These are phyloP conservation scores for Lachancea waltii DNA, from an alignment of 805 yeast genomes.

Conservation along the genomic window DNA sequence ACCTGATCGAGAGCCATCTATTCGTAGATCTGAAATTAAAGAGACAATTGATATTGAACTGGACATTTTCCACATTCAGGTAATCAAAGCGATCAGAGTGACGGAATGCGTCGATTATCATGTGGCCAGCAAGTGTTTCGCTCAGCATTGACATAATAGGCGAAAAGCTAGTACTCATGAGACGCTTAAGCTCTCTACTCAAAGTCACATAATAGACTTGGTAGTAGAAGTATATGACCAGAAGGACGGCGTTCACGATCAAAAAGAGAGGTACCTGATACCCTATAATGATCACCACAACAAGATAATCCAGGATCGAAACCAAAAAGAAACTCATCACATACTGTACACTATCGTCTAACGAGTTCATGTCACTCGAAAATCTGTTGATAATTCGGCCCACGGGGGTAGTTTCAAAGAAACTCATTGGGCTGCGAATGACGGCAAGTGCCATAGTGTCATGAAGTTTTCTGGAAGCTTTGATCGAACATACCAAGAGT, in stretches of 20 bases:
- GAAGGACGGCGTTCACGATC: conserved; percentile 36
- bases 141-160: conserved; percentile 81
- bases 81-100: conserved; percentile 57
- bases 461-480: conserved; percentile 51
- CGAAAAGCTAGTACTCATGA: conserved; percentile 59
- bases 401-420: conserved; percentile 63
- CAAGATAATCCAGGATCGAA: conserved; percentile 38
- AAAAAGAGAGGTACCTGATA: conserved; percentile 49
- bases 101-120: conserved; percentile 72
- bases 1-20: conserved; percentile 60
- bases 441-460: conserved; percentile 50
- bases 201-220: conserved; percentile 64
- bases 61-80: conserved; percentile 46
- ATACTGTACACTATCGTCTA: conserved; percentile 54
- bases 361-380: conserved; percentile 52
- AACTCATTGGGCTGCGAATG: conserved; percentile 54
- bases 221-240: conserved; percentile 60
- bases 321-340: conserved; percentile 44
- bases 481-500: conserved; percentile 48
- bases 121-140: conserved; percentile 71
- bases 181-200: conserved; percentile 72
- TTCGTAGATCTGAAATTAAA: conserved; percentile 49
- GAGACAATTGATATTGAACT: conserved; percentile 41
- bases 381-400: conserved; percentile 63
- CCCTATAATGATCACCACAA: conserved; percentile 49